Evolutionary conservation across 768 basidiomycete genomes (phyloP).

Genomic region (Amanita polypyramis): DNA sequence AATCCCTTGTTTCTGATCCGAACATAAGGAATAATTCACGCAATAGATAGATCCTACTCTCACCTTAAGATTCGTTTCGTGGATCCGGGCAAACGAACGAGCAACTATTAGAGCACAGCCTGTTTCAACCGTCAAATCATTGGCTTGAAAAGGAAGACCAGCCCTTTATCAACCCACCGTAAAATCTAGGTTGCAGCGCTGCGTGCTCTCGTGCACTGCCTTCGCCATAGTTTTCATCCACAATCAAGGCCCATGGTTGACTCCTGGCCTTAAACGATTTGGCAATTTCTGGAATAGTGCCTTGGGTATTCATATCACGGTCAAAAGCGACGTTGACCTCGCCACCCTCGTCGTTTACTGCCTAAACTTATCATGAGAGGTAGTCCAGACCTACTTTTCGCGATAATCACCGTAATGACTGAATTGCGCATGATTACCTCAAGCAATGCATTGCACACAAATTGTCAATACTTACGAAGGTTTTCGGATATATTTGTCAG

Average conservation of each 20-base stretch:
- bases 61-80: conserved; percentile 95
- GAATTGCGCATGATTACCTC: neutral
- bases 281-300: conserved; percentile 85
- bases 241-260: conserved; percentile 89
- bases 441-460: neutral
- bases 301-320: conserved; percentile 45
- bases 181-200: conserved; percentile 92
- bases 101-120: conserved; percentile 85
- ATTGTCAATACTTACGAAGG: conserved; percentile 52
- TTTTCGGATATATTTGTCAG: conserved; percentile 95
- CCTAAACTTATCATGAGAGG: conserved; percentile 28
- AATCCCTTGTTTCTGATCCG: conserved; percentile 85
- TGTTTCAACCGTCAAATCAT: conserved; percentile 14
- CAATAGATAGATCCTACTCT: conserved; percentile 9
- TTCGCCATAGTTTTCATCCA: conserved; percentile 97
- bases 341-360: conserved; percentile 90
- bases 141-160: neutral
- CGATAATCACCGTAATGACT: conserved; percentile 67
- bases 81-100: conserved; percentile 93
- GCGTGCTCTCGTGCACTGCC: conserved; percentile 98
- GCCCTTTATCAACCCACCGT: conserved; percentile 36
- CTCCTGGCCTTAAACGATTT: conserved; percentile 76
- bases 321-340: conserved; percentile 90
- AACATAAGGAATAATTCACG: conserved; percentile 8
- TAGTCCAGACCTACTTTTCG: neutral